A percentile compares a stretch with the other conserved stretches of the same genome.
These are phyloP conservation scores for Penicillium psychrofluorescens DNA, from an alignment of 495 filamentous ascomycete genomes.

Conservation along the genomic window DNA sequence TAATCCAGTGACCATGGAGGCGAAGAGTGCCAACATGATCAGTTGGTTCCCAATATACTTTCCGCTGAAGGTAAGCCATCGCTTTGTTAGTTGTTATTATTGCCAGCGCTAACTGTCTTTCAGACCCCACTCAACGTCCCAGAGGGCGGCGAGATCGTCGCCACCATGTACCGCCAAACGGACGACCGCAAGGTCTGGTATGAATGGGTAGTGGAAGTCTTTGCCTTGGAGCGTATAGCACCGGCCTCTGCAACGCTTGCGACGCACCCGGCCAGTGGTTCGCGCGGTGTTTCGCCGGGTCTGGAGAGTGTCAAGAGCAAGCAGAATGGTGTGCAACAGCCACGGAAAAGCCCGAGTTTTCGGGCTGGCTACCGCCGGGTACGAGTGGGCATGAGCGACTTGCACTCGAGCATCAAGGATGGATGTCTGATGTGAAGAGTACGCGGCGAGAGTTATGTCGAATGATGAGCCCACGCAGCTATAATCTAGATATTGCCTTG, in stretches of 20 bases:
- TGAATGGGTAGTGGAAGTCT: constrained; percentile 92
- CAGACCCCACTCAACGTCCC: constrained; percentile 86
- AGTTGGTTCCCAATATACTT: constrained; percentile 99
- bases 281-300: constrained; percentile 22
- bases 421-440: constrained; percentile 77
- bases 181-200: constrained; percentile 98
- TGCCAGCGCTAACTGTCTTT: constrained; percentile 4
- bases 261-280: constrained; percentile 27
- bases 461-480: no score
- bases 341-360: constrained; percentile 11
- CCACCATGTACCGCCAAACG: constrained; percentile 91
- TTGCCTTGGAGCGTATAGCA: constrained; percentile 37
- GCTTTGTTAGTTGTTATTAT: background rate
- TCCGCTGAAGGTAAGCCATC: constrained; percentile 70
- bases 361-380: constrained; percentile 54
- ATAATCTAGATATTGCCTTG: no score
- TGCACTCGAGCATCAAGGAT: constrained; percentile 84
- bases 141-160: constrained; percentile 72
- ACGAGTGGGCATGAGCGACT: constrained; percentile 70
- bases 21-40: constrained; percentile 93
- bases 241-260: constrained; percentile 11
- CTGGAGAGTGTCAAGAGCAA: constrained; percentile 19
- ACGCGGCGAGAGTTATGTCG: no score
- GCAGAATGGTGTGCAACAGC: constrained; percentile 5
- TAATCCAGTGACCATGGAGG: constrained; percentile 83